phyloP scores from a whole-genome alignment of 352 stramenopile species.

The Phytophthora ohioensis region DNA sequence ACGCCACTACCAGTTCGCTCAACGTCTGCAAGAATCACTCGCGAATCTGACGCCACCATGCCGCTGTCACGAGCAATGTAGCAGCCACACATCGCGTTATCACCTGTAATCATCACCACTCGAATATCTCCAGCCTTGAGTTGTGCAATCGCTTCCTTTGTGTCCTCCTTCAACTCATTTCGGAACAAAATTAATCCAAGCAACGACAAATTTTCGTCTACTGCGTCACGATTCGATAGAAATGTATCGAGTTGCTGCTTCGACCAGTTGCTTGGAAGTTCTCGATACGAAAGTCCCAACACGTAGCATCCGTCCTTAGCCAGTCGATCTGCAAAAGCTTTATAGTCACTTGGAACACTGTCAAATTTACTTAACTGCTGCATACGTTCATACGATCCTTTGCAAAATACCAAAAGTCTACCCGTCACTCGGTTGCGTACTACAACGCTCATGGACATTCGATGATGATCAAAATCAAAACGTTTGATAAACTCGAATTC shows the following conservation, averaged over 20 bases:
- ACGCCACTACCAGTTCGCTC: conserved; percentile 16
- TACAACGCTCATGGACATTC: conserved; percentile 88
- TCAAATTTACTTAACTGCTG: conserved; percentile 49
- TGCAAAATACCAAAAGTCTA: conserved; percentile 69
- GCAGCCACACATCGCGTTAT: conserved; percentile 68
- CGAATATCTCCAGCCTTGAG: conserved; percentile 71
- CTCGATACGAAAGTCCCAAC: conserved; percentile 59
- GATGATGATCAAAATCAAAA: conserved; percentile 88
- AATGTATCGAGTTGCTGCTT: conserved; percentile 48
- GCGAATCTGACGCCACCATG: conserved; percentile 42
- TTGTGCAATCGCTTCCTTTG: conserved; percentile 62
- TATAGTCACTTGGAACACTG: conserved; percentile 73
- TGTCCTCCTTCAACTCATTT: conserved; percentile 84
- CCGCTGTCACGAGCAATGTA: conserved; percentile 58
- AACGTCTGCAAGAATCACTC: conserved; percentile 51
- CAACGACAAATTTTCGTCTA: conserved; percentile 78
- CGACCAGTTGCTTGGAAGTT: conserved; percentile 45
- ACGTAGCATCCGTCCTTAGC: conserved; percentile 83
- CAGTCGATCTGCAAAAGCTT: conserved; percentile 32
- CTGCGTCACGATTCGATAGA: conserved; percentile 64
- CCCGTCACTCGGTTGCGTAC: conserved; percentile 51
- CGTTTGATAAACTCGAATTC: conserved; percentile 74
- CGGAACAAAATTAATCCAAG: conserved; percentile 84
- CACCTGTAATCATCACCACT: conserved; percentile 84
- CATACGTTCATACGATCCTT: conserved; percentile 84